Evolutionary conservation across 2,329 filamentous ascomycete genomes (phyloP).

Genomic region (Trichoderma hamatum): DNA sequence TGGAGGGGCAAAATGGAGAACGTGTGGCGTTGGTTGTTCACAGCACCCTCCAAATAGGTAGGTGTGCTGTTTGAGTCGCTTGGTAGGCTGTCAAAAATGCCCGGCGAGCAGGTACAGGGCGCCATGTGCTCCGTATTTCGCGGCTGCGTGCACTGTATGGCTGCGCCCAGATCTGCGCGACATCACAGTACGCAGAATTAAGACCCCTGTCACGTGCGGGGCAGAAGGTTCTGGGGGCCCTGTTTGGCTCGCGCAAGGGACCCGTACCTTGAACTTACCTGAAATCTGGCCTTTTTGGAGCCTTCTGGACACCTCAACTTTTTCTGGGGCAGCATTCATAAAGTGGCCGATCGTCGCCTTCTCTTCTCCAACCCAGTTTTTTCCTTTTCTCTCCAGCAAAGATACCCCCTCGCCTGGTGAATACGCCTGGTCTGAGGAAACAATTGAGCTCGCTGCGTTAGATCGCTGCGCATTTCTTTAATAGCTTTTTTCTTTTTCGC

Average conservation of each 20-base stretch:
- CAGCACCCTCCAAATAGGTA: conserved; percentile 6
- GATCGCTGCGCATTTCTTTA: conserved; percentile 34
- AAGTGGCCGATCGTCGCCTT: conserved; percentile 37
- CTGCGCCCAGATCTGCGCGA: background rate
- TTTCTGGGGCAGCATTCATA: conserved; percentile 39
- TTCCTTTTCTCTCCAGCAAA: conserved; percentile 35
- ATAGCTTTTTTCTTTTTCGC: conserved; percentile 31
- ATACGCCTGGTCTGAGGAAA: conserved; percentile 39
- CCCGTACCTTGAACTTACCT: conserved; percentile 33
- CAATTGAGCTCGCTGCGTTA: conserved; percentile 35
- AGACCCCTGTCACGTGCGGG: conserved; percentile 40
- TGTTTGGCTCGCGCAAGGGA: conserved; percentile 24
- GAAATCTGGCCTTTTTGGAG: conserved; percentile 55
- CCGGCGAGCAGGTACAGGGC: conserved; percentile 2
- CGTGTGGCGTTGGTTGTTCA: conserved; percentile 3
- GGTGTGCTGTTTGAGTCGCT: conserved; percentile 9
- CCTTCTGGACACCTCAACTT: conserved; percentile 50
- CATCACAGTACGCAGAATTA: conserved; percentile 5
- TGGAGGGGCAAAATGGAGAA: conserved; percentile 25
- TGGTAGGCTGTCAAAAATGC: conserved; percentile 4
- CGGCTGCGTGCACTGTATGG: background rate
- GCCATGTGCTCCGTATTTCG: background rate
- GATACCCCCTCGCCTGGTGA: conserved; percentile 35
- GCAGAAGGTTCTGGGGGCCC: conserved; percentile 28
- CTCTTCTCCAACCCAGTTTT: conserved; percentile 37